A percentile compares a stretch with the other conserved stretches of the same genome.
Conservation (phyloP, 306 rosid genomes). For the Gleditsia sinensis region DNA sequence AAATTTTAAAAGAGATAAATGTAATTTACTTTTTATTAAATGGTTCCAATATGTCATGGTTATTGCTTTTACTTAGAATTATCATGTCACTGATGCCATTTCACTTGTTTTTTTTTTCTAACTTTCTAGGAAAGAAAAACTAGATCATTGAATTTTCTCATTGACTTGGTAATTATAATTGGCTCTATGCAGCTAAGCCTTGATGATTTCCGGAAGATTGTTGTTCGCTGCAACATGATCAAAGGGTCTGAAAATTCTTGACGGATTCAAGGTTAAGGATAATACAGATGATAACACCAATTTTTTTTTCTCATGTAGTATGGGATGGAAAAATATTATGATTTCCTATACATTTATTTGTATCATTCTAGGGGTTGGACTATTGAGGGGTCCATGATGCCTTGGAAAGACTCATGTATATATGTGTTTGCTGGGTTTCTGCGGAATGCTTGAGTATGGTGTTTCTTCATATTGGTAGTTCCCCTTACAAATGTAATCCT, state of each 20-base stretch:
- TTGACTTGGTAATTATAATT: neutral
- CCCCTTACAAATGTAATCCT: neutral
- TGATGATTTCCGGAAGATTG: conserved; percentile 80
- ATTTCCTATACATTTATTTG: neutral
- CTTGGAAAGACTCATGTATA: neutral
- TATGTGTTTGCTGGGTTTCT: neutral
- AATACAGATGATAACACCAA: neutral
- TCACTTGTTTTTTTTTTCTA: neutral
- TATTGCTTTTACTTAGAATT: neutral
- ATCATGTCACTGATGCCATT: neutral
- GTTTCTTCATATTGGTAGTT: neutral
- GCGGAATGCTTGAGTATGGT: neutral
- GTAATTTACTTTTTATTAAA: neutral
- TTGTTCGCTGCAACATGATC: conserved; percentile 77
- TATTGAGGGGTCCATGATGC: neutral
- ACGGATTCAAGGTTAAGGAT: conserved; percentile 22
- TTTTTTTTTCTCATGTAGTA: neutral
- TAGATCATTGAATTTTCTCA: neutral
- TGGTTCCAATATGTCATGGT: neutral
- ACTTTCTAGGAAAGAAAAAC: neutral
- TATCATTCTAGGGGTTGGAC: neutral
- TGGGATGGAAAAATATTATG: neutral
- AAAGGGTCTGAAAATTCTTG: conserved; percentile 47
- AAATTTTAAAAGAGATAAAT: too few relatives aligned
- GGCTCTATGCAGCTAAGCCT: conserved; percentile 61